A percentile compares a stretch with the other conserved stretches of the same genome.
Conservation (phyloP, 2,329 filamentous ascomycete species). For the Tolypocladium endophyticum region DNA sequence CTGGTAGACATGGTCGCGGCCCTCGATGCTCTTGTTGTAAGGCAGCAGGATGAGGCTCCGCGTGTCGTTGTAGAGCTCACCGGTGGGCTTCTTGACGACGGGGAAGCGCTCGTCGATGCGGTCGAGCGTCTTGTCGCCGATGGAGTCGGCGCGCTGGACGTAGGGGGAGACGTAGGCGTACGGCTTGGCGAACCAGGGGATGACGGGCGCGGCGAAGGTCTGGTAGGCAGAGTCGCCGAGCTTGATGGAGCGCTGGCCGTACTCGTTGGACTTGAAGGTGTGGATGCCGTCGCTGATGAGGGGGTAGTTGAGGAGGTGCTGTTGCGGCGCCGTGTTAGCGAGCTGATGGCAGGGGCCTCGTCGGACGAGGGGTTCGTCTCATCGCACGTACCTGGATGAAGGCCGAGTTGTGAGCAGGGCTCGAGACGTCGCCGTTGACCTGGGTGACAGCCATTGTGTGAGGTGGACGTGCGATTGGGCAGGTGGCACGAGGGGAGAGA, state of each 20-base stretch:
- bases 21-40: slow-evolving; percentile 48
- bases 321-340: slow-evolving; percentile 1
- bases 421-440: slow-evolving; percentile 39
- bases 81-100: slow-evolving; percentile 63
- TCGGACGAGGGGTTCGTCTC: background rate
- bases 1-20: slow-evolving; percentile 49
- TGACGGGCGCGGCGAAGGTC: slow-evolving; percentile 64
- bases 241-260: slow-evolving; percentile 73
- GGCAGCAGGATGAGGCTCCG: slow-evolving; percentile 53
- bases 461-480: background rate
- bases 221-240: slow-evolving; percentile 66
- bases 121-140: slow-evolving; percentile 62
- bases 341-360: background rate
- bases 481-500: background rate
- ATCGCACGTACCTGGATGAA: slow-evolving; percentile 34
- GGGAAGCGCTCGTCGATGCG: slow-evolving; percentile 63
- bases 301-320: slow-evolving; percentile 83
- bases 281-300: slow-evolving; percentile 68
- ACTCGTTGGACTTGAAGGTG: slow-evolving; percentile 70
- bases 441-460: slow-evolving; percentile 27
- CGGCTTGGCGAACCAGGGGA: slow-evolving; percentile 61
- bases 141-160: slow-evolving; percentile 66
- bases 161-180: slow-evolving; percentile 80
- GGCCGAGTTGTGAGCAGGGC: slow-evolving; percentile 32
- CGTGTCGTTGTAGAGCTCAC: slow-evolving; percentile 56